These are phyloP conservation scores for Spathaspora passalidarum DNA, from an alignment of 805 yeast species.

Conservation along the genomic window DNA sequence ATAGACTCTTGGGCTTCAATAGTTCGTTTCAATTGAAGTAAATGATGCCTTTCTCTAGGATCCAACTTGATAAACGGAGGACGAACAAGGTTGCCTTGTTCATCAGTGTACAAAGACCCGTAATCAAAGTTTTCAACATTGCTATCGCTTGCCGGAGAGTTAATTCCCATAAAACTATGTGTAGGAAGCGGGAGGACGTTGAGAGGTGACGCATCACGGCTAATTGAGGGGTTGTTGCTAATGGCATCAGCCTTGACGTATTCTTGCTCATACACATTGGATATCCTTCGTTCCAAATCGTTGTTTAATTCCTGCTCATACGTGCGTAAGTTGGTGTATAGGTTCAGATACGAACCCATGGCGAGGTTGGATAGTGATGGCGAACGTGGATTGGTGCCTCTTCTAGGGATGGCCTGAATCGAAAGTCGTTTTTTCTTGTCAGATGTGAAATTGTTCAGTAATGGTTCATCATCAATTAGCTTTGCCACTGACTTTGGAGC, in stretches of 20 bases:
- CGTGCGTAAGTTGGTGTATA: constrained; percentile 15
- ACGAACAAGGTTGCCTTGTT: constrained; percentile 35
- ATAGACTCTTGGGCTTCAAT: constrained; percentile 34
- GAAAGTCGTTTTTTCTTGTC: constrained; percentile 28
- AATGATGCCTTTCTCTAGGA: constrained; percentile 41
- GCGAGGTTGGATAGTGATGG: constrained; percentile 14
- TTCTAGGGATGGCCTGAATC: constrained; percentile 14
- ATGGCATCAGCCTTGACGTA: not conserved
- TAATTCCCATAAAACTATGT: not conserved
- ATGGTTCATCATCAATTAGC: constrained; percentile 13
- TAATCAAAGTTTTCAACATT: constrained; percentile 19
- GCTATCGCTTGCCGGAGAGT: not conserved
- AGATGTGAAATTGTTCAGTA: constrained; percentile 21
- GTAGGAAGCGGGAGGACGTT: not conserved
- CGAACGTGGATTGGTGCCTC: constrained; percentile 23
- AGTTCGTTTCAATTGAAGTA: constrained; percentile 37
- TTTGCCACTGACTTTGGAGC: not conserved
- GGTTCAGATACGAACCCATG: constrained; percentile 18
- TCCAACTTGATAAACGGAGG: constrained; percentile 45
- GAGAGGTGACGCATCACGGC: constrained; percentile 6
- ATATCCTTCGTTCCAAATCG: constrained; percentile 28
- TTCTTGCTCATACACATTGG: not conserved
- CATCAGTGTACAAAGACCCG: constrained; percentile 34
- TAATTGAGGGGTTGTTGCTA: not conserved
- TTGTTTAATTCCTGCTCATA: constrained; percentile 19